phyloP scores from a whole-genome alignment of 805 yeast genomes.

The Saccharomyces mikatae region DNA sequence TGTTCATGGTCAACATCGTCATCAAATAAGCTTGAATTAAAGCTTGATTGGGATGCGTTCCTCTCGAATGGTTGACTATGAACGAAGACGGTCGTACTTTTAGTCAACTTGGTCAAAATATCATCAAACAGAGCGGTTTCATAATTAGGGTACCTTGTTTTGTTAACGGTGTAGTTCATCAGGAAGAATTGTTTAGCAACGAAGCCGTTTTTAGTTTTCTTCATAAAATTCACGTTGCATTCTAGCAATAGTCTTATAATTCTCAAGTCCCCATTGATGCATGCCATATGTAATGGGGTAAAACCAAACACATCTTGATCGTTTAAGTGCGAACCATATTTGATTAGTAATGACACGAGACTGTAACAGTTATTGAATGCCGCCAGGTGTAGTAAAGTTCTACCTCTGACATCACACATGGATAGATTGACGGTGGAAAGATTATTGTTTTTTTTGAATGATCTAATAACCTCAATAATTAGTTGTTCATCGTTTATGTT shows the following conservation, averaged over 20 bases:
- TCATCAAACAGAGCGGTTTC: constrained; percentile 6
- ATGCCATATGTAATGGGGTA: constrained; percentile 81
- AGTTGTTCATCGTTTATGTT: constrained; percentile 29
- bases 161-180: constrained; percentile 31
- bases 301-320: constrained; percentile 68
- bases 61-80: constrained; percentile 8
- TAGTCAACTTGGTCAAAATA: not conserved
- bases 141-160: constrained; percentile 26
- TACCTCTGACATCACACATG: constrained; percentile 71
- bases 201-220: constrained; percentile 45
- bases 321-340: constrained; percentile 58
- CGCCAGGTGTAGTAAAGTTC: constrained; percentile 79
- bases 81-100: not conserved
- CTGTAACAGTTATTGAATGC: constrained; percentile 62
- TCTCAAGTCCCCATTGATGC: constrained; percentile 62
- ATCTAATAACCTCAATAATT: constrained; percentile 44
- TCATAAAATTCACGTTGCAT: constrained; percentile 51
- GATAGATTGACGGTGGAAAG: constrained; percentile 41
- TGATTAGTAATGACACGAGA: constrained; percentile 56
- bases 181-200: constrained; percentile 28
- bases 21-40: constrained; percentile 18
- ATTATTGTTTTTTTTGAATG: constrained; percentile 65
- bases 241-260: constrained; percentile 52
- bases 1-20: not conserved
- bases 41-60: constrained; percentile 17